Base-by-base conservation (phyloP, 2,329 filamentous ascomycete genomes). In the Fusarium concolor region DNA sequence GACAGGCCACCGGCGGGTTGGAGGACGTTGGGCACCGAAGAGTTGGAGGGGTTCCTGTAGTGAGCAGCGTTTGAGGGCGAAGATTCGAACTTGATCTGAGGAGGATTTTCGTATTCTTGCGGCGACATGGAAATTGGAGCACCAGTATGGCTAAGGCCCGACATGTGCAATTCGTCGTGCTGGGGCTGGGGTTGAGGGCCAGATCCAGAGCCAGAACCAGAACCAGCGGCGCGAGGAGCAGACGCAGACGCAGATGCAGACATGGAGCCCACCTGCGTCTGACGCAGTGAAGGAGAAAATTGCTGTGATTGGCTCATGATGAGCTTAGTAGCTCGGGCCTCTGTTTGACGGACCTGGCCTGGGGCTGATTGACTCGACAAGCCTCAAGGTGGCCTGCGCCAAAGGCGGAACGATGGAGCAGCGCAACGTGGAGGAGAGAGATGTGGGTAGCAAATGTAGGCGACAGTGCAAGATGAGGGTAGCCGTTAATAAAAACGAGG, bases 161-260 rank as follows among this genome's bases (percentile, higher is more conserved):
- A 79, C 79, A 87, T 85, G 79, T 87, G 85, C 73, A 87, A 81
- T 77, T 87, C 85, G 76, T 86, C 84, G 71, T 83, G 82, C 71
- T 77, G 76, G 57, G 66, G 59, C 56, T 71, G 68, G 43, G 70
- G 51, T 58, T 68, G 60, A 62, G 63, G 63, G 45, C 65, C 67
- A 43, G 67, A 71, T 57, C 68, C 59, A 70, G 68, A 56, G 37
- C 68, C 58, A 59, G 68, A 46, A 29, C 57, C 67, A 39, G 57
- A 46, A 29, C 57, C 67, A 39, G 57, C 57, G 39, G 39, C 49
- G 14, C 33, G 55, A 61, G 57, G 35, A n/a, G 26, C 56, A 51
- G 55, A 52, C 6, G 41, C 62, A 62, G 58, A 45, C 31, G 63
- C 57, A 67, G 49, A 31, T 9, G 18, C 38, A 8, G 70, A 62